phyloP scores from a whole-genome alignment of 2,329 filamentous ascomycete species.

The Neocatenulostroma microsporum region DNA sequence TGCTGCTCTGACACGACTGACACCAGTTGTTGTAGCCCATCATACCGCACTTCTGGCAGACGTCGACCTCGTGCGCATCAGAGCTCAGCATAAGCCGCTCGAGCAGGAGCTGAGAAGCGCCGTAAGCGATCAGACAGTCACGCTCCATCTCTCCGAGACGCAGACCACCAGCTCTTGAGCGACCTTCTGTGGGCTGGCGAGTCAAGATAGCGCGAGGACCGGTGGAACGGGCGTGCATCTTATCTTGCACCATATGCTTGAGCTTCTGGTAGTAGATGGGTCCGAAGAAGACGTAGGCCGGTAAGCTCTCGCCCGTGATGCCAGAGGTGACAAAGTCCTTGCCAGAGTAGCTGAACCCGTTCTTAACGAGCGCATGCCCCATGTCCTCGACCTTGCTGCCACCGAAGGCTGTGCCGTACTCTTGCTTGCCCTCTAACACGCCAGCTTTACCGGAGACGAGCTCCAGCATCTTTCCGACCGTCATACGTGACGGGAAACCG shows the following conservation, averaged over 20 bases:
- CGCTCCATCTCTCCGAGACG: constrained; percentile 98
- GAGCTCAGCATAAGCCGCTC: constrained; percentile 93
- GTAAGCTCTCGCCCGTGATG: constrained; percentile 86
- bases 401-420: constrained; percentile 85
- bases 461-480: constrained; percentile 94
- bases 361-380: constrained; percentile 71
- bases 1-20: constrained; percentile 79
- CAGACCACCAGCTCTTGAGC: constrained; percentile 83
- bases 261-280: constrained; percentile 99
- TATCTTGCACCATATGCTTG: constrained; percentile 99
- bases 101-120: constrained; percentile 81
- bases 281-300: constrained; percentile 96
- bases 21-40: constrained; percentile 96
- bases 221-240: constrained; percentile 93
- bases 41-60: constrained; percentile 87
- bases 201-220: constrained; percentile 89
- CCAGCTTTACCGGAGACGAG: constrained; percentile 91
- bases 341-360: constrained; percentile 93
- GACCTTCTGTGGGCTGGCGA: constrained; percentile 90
- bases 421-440: constrained; percentile 71
- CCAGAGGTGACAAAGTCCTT: constrained; percentile 96
- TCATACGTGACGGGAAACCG: constrained; percentile 99
- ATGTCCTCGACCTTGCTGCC: constrained; percentile 82
- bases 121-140: constrained; percentile 95
- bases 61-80: constrained; percentile 83